Percentiles rank a stretch among this genome's conserved stretches.
Conservation (phyloP, 2,329 filamentous ascomycete species). For the Hymenoscyphus repandus region DNA sequence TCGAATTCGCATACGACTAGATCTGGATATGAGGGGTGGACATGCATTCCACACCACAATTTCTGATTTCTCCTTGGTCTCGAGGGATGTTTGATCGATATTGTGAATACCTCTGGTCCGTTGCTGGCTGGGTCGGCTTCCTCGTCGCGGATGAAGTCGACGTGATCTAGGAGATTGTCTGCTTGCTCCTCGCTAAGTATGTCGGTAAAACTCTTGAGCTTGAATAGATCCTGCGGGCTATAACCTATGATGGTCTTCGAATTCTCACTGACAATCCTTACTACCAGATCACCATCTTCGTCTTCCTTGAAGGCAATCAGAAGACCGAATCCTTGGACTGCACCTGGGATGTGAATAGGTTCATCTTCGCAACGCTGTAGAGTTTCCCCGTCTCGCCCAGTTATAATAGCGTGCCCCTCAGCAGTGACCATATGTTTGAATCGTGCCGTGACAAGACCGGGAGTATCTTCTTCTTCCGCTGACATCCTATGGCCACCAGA, state of each 20-base stretch:
- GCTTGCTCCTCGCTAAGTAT: slow-evolving; percentile 79
- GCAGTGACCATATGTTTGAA: slow-evolving; percentile 75
- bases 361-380: slow-evolving; percentile 85
- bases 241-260: slow-evolving; percentile 70
- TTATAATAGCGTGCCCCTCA: slow-evolving; percentile 77
- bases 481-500: slow-evolving; percentile 1
- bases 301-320: slow-evolving; percentile 71
- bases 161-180: slow-evolving; percentile 77
- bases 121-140: slow-evolving; percentile 69
- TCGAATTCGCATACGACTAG: slow-evolving; percentile 86
- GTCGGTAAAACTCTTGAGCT: slow-evolving; percentile 70
- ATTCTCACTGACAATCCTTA: slow-evolving; percentile 78
- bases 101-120: slow-evolving; percentile 80
- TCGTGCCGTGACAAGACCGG: slow-evolving; percentile 56
- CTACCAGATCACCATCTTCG: slow-evolving; percentile 58
- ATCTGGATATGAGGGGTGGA: slow-evolving; percentile 61
- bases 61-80: slow-evolving; percentile 49
- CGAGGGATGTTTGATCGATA: slow-evolving; percentile 58
- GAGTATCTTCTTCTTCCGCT: slow-evolving; percentile 9
- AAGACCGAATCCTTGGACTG: slow-evolving; percentile 74
- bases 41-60: slow-evolving; percentile 83
- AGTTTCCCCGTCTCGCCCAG: slow-evolving; percentile 64
- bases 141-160: slow-evolving; percentile 83
- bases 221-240: slow-evolving; percentile 70
- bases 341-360: slow-evolving; percentile 81